Evolutionary conservation across 2,329 filamentous ascomycete genomes (phyloP), one percentile per base, ranked within the genome.

Genomic region (Penicillium sp.): DNA sequence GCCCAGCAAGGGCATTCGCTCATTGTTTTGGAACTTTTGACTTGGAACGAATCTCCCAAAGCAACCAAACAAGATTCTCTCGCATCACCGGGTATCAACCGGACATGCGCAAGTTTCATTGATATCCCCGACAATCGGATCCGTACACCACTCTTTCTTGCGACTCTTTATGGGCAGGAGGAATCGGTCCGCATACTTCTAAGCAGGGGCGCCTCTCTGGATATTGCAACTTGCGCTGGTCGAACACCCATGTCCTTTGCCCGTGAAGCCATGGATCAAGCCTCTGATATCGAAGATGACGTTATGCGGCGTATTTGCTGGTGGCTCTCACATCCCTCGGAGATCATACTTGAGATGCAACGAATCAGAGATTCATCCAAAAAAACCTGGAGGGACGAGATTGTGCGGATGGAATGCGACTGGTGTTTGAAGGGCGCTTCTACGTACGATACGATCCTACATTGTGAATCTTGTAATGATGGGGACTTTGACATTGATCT

Each of bases 111-210:
- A 24, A 10, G 18, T 3, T 39, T 18, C n/a, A 44, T 57, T 21
- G 50, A 57, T 22, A 31, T 21, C 3, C 47, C 55, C 8, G 55
- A 57, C 10, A 10, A 27, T 13, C 16, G n/a, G 2, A 40, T 42
- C 13, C 47, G 55, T 14, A 57, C 55, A 5, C 51, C 55, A 13
- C 47, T 57, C 2, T 57, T 57, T 21, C 13, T 54, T 18, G 50
- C 55, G 1, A 57, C 51, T 31, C 32, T 54, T 13, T 54, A 48
- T 11, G 51, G 29, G 16, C 21, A 38, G 18, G 31, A 34, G 31
- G 31, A 34, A 34, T 34, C 31, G 9, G 31, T 34, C 13, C 31
- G 31, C 31, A 34, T 34, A 34, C 31, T 34, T 34, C 7, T 34
- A 1, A 34, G 31, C 31, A 34, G 10, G 10, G 31, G 31, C 31